Conservation (phyloP, 2,329 filamentous ascomycete genomes). For the Hymenoscyphus linearis region DNA sequence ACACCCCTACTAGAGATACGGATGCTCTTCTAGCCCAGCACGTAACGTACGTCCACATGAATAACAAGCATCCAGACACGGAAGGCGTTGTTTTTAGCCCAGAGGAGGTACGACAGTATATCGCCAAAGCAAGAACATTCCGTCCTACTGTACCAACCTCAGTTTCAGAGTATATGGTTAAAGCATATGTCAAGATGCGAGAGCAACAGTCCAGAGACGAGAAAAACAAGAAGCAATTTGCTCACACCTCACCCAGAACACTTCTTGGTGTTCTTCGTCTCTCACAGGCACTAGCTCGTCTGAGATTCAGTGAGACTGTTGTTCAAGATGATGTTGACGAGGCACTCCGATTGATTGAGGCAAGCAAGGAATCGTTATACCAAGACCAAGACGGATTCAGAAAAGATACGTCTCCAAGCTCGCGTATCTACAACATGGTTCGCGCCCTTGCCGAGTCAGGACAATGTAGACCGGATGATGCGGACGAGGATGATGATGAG, state of each 20-base stretch:
- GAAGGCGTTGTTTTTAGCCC: constrained; percentile 77
- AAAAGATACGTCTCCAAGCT: constrained; percentile 72
- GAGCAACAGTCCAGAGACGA: constrained; percentile 90
- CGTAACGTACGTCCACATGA: constrained; percentile 95
- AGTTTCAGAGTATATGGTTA: constrained; percentile 94
- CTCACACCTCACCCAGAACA: constrained; percentile 89
- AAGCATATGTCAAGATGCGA: constrained; percentile 91
- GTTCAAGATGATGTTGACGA: constrained; percentile 93
- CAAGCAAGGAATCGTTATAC: constrained; percentile 86
- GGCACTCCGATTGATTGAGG: constrained; percentile 82
- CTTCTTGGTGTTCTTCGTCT: constrained; percentile 89
- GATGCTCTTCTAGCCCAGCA: constrained; percentile 94
- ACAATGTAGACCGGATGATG: constrained; percentile 42
- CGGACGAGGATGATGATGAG: constrained; percentile 63
- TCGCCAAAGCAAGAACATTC: constrained; percentile 86
- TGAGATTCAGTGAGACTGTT: constrained; percentile 82
- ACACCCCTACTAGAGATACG: constrained; percentile 82
- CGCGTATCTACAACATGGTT: constrained; percentile 92
- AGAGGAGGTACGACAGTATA: constrained; percentile 91
- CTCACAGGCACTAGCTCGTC: constrained; percentile 84
- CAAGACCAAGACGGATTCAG: constrained; percentile 57
- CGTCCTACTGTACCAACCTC: constrained; percentile 78
- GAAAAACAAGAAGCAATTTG: constrained; percentile 84
- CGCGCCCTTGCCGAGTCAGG: constrained; percentile 81
- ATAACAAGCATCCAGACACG: constrained; percentile 86